Evolutionary conservation across 2,329 filamentous ascomycete species (phyloP).

Genomic region (Aquanectria penicillioides): DNA sequence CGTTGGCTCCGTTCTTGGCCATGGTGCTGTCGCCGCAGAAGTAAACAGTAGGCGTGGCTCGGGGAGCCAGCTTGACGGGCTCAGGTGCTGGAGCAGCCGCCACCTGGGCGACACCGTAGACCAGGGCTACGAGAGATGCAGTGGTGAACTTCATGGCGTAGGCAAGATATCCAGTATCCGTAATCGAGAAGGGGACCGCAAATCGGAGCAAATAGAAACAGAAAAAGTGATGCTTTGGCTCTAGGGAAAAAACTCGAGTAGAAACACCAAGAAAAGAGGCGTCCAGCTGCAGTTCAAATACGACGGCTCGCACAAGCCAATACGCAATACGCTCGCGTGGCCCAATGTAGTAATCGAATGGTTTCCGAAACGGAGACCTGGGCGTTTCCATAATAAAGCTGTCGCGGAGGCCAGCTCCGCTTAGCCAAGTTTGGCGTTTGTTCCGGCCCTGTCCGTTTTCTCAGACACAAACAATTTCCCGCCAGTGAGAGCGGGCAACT

Average conservation of each 20-base stretch:
- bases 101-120: conserved; percentile 27
- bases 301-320: background rate
- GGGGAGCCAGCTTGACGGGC: conserved; percentile 6
- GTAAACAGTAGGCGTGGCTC: conserved; percentile 54
- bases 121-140: conserved; percentile 28
- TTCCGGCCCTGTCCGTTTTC: conserved; percentile 9
- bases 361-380: background rate
- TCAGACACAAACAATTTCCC: conserved; percentile 25
- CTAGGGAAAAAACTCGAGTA: background rate
- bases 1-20: conserved; percentile 57
- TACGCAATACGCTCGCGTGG: conserved; percentile 14
- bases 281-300: too few species aligned
- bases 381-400: conserved; percentile 2
- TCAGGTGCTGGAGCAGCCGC: conserved; percentile 21
- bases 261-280: background rate
- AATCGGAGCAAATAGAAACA: background rate
- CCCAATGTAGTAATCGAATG: background rate
- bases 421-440: conserved; percentile 17
- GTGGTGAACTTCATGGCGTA: conserved; percentile 36
- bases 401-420: conserved; percentile 24
- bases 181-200: too few species aligned
- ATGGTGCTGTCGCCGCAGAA: conserved; percentile 72
- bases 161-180: too few species aligned
- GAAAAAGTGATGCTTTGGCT: background rate
- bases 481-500: too few species aligned